A percentile compares a stretch with the other conserved stretches of the same genome.
These are phyloP conservation scores for Eimeria necatrix DNA, from an alignment of 169 alveolate species.

Conservation along the genomic window DNA sequence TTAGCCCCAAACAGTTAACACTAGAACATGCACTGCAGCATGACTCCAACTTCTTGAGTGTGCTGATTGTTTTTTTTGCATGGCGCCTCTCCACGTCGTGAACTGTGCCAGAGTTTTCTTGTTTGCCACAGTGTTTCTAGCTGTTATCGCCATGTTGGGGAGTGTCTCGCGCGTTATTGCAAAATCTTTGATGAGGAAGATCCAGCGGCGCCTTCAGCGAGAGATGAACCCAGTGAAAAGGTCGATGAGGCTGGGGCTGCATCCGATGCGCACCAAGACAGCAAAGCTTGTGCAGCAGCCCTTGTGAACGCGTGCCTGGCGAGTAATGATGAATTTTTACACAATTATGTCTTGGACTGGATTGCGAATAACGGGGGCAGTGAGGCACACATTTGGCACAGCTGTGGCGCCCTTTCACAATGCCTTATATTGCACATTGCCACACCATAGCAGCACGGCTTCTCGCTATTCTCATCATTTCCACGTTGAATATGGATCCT, in stretches of 20 bases:
- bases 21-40: too few species aligned
- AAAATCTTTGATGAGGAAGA: slow-evolving; percentile 9
- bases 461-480: too few species aligned
- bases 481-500: too few species aligned
- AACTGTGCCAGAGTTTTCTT: not conserved
- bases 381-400: not conserved
- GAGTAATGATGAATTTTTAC: slow-evolving; percentile 18
- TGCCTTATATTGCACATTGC: not conserved
- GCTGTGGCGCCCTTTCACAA: not conserved
- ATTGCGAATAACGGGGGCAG: slow-evolving; percentile 55
- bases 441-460: too few species aligned
- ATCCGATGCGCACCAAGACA: not conserved
- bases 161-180: slow-evolving; percentile 35
- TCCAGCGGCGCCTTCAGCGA: not conserved
- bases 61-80: not conserved
- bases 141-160: slow-evolving; percentile 65
- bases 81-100: not conserved
- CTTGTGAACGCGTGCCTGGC: slow-evolving; percentile 50
- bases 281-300: slow-evolving; percentile 66
- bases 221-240: not conserved
- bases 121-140: slow-evolving; percentile 3
- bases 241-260: not conserved
- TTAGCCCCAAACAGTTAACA: too few species aligned
- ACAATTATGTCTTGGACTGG: slow-evolving; percentile 25
- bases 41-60: not conserved